Evolutionary conservation across 345 rosid genomes (phyloP).

Genomic region (Aquilaria yunnanensis): DNA sequence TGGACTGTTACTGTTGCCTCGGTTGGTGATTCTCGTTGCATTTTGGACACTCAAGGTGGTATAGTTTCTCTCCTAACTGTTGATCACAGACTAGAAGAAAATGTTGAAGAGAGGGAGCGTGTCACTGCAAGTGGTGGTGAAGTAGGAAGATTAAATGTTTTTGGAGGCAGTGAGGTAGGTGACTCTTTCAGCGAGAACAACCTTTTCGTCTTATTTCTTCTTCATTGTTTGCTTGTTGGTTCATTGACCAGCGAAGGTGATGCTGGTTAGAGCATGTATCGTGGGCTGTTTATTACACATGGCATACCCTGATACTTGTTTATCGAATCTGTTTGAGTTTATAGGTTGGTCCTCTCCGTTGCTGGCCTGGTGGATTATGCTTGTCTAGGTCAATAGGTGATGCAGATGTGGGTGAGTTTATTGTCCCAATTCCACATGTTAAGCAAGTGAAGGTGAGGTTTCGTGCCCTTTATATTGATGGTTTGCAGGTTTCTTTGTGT

Average conservation of each 20-base stretch:
- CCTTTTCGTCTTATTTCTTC: not conserved
- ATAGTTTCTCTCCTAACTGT: conserved; percentile 93
- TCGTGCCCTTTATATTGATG: conserved; percentile 3
- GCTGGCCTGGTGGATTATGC: conserved; percentile 99
- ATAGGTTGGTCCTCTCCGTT: conserved; percentile 97
- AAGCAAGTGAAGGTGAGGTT: conserved; percentile 92
- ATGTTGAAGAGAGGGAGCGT: conserved; percentile 96
- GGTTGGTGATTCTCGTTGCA: conserved; percentile 99
- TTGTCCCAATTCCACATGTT: conserved; percentile 97
- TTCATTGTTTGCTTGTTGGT: not conserved
- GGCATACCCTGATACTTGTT: not conserved
- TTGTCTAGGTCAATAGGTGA: conserved; percentile 99
- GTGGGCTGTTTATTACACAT: not conserved
- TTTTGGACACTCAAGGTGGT: conserved; percentile 94
- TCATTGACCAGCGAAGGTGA: not conserved
- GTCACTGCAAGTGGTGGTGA: conserved; percentile 99
- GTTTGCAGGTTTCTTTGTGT: conserved; percentile 3
- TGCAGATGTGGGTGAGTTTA: conserved; percentile 96
- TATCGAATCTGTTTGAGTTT: conserved; percentile 7
- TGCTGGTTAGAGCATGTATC: not conserved
- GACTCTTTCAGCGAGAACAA: conserved; percentile 1
- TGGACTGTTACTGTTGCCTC: conserved; percentile 99
- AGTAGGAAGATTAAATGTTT: conserved; percentile 96
- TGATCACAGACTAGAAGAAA: conserved; percentile 98
- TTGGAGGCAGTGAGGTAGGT: conserved; percentile 92